Percentiles rank a stretch among this genome's conserved stretches.
Conservation (phyloP, 2,329 filamentous ascomycete species). For the Thielaviopsis euricoi region DNA sequence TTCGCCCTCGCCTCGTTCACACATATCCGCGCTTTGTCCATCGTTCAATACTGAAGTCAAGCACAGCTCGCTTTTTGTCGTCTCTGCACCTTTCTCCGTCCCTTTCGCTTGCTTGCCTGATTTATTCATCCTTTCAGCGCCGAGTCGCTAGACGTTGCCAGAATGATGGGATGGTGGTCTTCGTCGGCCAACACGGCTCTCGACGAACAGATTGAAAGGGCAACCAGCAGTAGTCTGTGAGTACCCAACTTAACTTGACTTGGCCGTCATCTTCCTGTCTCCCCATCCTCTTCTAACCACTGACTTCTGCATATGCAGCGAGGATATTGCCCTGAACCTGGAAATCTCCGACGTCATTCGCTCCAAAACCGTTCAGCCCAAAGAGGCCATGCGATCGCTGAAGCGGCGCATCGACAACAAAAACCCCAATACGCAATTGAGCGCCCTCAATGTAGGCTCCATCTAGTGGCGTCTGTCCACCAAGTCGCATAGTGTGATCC, state of each 20-base stretch:
- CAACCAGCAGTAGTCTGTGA: constrained; percentile 85
- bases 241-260: constrained; percentile 16
- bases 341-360: constrained; percentile 96
- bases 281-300: neutral
- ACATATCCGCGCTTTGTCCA: too few relatives aligned
- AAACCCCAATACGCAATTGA: constrained; percentile 93
- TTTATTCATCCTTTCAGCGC: too few relatives aligned
- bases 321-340: constrained; percentile 93
- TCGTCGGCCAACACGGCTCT: constrained; percentile 76
- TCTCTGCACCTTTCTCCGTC: too few relatives aligned
- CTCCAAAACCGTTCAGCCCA: constrained; percentile 92
- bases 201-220: constrained; percentile 93
- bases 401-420: constrained; percentile 91
- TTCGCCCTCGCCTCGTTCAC: too few relatives aligned
- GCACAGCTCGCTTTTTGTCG: too few relatives aligned
- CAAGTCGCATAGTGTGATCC: too few relatives aligned
- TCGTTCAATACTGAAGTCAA: too few relatives aligned
- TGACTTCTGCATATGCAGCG: constrained; percentile 34
- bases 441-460: constrained; percentile 62
- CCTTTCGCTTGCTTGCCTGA: too few relatives aligned
- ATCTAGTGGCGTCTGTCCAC: neutral
- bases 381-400: constrained; percentile 92
- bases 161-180: constrained; percentile 92
- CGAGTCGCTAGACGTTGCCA: constrained; percentile 13
- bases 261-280: neutral